Base-by-base conservation (phyloP, 768 basidiomycete species). In the Agaricus blazei region DNA sequence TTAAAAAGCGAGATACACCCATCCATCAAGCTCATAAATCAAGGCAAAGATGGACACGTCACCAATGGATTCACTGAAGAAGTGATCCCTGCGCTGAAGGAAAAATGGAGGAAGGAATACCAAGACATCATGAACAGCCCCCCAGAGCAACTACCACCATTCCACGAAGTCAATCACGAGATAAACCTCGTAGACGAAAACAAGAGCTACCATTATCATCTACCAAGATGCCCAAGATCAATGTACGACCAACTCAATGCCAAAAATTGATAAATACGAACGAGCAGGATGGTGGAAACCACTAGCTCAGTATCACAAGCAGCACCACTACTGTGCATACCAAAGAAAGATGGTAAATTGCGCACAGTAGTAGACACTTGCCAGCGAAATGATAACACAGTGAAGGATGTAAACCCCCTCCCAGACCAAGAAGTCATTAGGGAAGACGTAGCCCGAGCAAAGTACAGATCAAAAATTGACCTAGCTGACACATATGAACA, bases 401-500 rank as follows among this genome's bases (percentile, higher is more conserved):
- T 57, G 0, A 69, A 72, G 49, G 56, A 67, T 24, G 61, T 69
- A 0, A 72, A 69, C 0, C 72, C 71, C 1, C n/a, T 60, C n/a
- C 56, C 54, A 6, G 56, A 60, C 29, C 57, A 57, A 19, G 59
- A 60, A 1, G 1, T 61, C 2, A 74, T 77, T 1, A 43, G 63
- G 14, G 53, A 59, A 4, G 64, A 68, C 9, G 70, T 74, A 0
- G 70, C 71, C 0, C 23, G 62, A 1, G 59, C 58, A 0, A 57
- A 51, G n/a, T 69, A 63, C 46, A 51, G 70, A 0, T 70, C 72
- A 0, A 66, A 68, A 23, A 65, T 79, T 1, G 72, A 78, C 57
- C 51, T 71, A 37, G 64, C 67, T 19, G 66, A 73, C 46, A 72
- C 72, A 2, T 78, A 74, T 59, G 71, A 78, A 58, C 76, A 77